These are phyloP conservation scores for Ballota nigra DNA, from an alignment of 257 asterid species.

Conservation along the genomic window DNA sequence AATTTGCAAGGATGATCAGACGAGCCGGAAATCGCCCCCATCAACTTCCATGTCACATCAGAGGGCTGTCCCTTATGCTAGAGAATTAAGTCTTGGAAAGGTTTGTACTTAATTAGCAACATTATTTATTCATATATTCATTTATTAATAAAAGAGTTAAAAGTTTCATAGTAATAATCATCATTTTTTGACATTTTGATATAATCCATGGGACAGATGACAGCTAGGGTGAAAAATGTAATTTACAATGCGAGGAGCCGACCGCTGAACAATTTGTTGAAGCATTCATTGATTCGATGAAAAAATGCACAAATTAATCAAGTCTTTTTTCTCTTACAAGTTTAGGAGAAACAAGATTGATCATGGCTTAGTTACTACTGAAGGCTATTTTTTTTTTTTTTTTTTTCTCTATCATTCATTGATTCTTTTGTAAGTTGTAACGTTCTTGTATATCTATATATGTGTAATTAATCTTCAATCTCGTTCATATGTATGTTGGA, in stretches of 20 bases:
- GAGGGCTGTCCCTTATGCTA: constrained; percentile 71
- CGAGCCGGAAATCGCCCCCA: constrained; percentile 71
- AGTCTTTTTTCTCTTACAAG: not conserved
- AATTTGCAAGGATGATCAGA: constrained; percentile 25
- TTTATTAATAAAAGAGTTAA: not conserved
- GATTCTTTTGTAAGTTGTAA: constrained; percentile 9
- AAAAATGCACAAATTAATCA: too few relatives aligned
- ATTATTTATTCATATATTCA: not conserved
- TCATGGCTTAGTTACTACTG: too few relatives aligned
- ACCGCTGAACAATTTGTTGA: constrained; percentile 20
- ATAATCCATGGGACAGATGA: constrained; percentile 14
- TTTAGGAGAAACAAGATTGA: too few relatives aligned
- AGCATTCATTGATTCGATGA: constrained; percentile 30
- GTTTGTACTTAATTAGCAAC: constrained; percentile 23
- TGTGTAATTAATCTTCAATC: not conserved
- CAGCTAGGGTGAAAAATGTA: constrained; percentile 15
- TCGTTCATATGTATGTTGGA: too few relatives aligned
- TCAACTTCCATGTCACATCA: constrained; percentile 37
- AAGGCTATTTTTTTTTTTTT: too few relatives aligned
- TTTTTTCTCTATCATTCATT: constrained; percentile 2
- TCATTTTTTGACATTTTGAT: not conserved
- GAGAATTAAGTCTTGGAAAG: constrained; percentile 64
- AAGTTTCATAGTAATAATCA: not conserved
- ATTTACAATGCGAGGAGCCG: constrained; percentile 10
- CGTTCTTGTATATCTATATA: not conserved